Evolutionary conservation across 208 protist species (phyloP), one percentile per base, ranked within the genome.

Genomic region (Trypanosoma scelopori): DNA sequence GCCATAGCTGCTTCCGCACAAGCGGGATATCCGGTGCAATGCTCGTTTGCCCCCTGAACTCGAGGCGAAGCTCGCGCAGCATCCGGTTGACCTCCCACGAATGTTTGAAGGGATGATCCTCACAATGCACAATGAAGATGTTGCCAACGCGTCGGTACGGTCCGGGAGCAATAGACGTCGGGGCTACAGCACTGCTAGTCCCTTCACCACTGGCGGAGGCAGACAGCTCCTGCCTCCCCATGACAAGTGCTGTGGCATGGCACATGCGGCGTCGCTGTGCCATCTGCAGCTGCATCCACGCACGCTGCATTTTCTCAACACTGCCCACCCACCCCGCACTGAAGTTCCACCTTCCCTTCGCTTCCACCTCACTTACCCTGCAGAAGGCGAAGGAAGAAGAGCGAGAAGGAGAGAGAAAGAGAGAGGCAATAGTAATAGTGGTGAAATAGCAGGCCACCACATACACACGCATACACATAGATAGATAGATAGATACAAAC

Each of bases 101-200:
- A 52, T 85, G 82, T 62, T 95, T 91, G 65, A 92, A 95, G 18
- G 86, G 84, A 59, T 95, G 85, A 42, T 95, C 86, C 23, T 81
- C 68, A 71, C 84, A 92, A 18, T 74, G 65, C 13, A 95, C 83
- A 55, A 95, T 93, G 57, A 95, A 93, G 39, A 95, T 65, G 58
- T 93, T 84, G 9, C 89, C 89, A 0, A 95, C 89, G 25, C 75
- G 77, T 22, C 85, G 86, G 61, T 91, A 87, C n/a, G 83, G 84
- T 0, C 79, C 81, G 2, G 79, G 60, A 0, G 71, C 63, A 22
- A 92, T 68, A 27, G 71, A 59, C 0, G 57, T 65, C 1, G 48
- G 28, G 11, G 55, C 32, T 18, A 43, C 58, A 22, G 37, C 32
- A 57, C 18, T 13, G 30, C 35, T 60, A 20, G 2, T 47, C 18